These are phyloP conservation scores for Gryganskiella cystojenkinii DNA, from an alignment of 192 early-diverging fungal genomes.

Conservation along the genomic window DNA sequence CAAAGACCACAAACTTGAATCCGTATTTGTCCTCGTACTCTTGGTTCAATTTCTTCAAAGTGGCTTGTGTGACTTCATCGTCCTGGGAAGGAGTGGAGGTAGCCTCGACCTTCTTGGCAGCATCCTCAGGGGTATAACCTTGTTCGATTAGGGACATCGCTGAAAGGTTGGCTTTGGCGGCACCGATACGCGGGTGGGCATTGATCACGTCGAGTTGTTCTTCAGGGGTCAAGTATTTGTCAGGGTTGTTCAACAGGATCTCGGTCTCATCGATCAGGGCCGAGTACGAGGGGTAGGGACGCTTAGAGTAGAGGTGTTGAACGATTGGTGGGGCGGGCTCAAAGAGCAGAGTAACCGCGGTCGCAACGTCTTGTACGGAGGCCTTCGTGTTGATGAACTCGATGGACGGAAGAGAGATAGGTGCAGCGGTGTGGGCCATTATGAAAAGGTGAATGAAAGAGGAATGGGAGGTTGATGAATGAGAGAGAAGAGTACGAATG, in stretches of 20 bases:
- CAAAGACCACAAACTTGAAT: slow-evolving; percentile 88
- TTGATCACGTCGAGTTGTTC: slow-evolving; percentile 87
- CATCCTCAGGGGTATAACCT: slow-evolving; percentile 59
- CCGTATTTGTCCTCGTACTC: slow-evolving; percentile 81
- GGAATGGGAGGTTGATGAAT: background rate
- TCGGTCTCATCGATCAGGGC: slow-evolving; percentile 69
- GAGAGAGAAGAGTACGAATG: background rate
- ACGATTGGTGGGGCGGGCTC: slow-evolving; percentile 89
- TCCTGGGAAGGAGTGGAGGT: slow-evolving; percentile 50
- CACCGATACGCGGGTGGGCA: slow-evolving; percentile 92
- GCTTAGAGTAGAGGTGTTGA: slow-evolving; percentile 68
- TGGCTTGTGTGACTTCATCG: slow-evolving; percentile 62
- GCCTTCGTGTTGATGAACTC: slow-evolving; percentile 70
- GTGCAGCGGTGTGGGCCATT: slow-evolving; percentile 27
- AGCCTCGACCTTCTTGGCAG: slow-evolving; percentile 49
- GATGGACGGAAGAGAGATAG: slow-evolving; percentile 68
- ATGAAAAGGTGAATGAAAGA: background rate
- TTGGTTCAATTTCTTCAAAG: slow-evolving; percentile 68
- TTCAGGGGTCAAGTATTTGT: slow-evolving; percentile 60
- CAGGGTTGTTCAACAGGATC: slow-evolving; percentile 58
- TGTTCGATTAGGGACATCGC: slow-evolving; percentile 80
- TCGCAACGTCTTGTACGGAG: slow-evolving; percentile 60
- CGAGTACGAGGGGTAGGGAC: slow-evolving; percentile 79
- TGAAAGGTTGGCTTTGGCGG: slow-evolving; percentile 73
- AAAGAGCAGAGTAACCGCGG: slow-evolving; percentile 79